A percentile compares a stretch with the other conserved stretches of the same genome.
phyloP scores from a whole-genome alignment of 164 flowering plant genomes.

The Pachysandra terminalis region DNA sequence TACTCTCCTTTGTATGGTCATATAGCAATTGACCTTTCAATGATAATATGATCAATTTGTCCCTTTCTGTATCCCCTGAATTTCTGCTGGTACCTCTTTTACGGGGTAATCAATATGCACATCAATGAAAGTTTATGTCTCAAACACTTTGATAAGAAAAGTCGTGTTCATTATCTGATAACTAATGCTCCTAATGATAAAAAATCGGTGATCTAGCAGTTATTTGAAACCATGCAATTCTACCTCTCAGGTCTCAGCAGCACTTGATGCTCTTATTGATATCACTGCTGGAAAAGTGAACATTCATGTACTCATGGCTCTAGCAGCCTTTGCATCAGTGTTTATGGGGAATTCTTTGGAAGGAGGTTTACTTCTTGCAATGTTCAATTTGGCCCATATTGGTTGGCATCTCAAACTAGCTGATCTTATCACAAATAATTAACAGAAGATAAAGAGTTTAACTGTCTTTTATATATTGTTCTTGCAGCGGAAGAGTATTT shows the following conservation, averaged over 20 bases:
- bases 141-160: neutral
- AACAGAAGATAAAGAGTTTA: neutral
- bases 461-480: conserved; percentile 1
- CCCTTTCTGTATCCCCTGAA: too few relatives aligned
- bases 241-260: conserved; percentile 65
- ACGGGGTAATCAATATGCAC: too few relatives aligned
- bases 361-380: conserved; percentile 94
- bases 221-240: neutral
- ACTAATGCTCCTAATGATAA: too few relatives aligned
- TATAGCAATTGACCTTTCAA: too few relatives aligned
- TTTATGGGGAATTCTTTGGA: conserved; percentile 94
- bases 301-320: conserved; percentile 96
- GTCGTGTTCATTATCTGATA: neutral
- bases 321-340: conserved; percentile 93
- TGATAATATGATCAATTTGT: too few relatives aligned
- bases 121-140: too few relatives aligned
- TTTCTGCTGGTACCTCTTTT: too few relatives aligned
- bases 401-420: conserved; percentile 36
- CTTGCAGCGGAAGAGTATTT: conserved; percentile 94
- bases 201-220: neutral
- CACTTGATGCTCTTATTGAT: conserved; percentile 84
- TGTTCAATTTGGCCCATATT: conserved; percentile 98
- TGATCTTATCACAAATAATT: neutral
- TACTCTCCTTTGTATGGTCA: too few relatives aligned
- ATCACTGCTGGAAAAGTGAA: conserved; percentile 86